Evolutionary conservation across 352 stramenopile genomes (phyloP).

Genomic region (Pythium phragmitis): DNA sequence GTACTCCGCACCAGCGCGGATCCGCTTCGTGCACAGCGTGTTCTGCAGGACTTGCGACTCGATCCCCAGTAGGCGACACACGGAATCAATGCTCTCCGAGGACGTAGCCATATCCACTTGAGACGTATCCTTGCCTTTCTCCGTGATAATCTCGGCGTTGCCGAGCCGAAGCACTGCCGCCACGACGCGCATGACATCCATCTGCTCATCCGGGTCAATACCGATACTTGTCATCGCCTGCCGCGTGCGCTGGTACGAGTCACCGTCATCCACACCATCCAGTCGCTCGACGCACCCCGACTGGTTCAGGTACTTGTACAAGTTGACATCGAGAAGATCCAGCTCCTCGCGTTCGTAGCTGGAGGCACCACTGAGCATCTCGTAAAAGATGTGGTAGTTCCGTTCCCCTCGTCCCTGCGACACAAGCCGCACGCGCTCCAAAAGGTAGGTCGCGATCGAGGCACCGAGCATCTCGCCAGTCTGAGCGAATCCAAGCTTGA

Average conservation of each 20-base stretch:
- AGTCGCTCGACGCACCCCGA: constrained; percentile 69
- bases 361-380: constrained; percentile 86
- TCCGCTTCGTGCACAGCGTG: constrained; percentile 77
- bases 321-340: constrained; percentile 39
- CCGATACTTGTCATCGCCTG: constrained; percentile 84
- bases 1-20: constrained; percentile 73
- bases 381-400: constrained; percentile 99
- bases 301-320: constrained; percentile 87
- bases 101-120: constrained; percentile 54
- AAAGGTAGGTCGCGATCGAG: constrained; percentile 91
- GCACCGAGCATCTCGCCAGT: constrained; percentile 79
- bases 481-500: constrained; percentile 90
- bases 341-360: constrained; percentile 50
- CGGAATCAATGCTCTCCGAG: constrained; percentile 62
- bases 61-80: constrained; percentile 79
- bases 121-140: constrained; percentile 68
- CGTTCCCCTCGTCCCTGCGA: constrained; percentile 92
- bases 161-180: constrained; percentile 86
- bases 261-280: constrained; percentile 76
- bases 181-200: constrained; percentile 80
- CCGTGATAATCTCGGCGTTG: constrained; percentile 76
- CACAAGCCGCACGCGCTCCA: constrained; percentile 95
- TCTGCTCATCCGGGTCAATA: constrained; percentile 72
- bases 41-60: constrained; percentile 51
- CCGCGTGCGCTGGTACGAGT: constrained; percentile 73